Base-by-base conservation (phyloP, 2,329 filamentous ascomycete species). In the Eutypella sp. region DNA sequence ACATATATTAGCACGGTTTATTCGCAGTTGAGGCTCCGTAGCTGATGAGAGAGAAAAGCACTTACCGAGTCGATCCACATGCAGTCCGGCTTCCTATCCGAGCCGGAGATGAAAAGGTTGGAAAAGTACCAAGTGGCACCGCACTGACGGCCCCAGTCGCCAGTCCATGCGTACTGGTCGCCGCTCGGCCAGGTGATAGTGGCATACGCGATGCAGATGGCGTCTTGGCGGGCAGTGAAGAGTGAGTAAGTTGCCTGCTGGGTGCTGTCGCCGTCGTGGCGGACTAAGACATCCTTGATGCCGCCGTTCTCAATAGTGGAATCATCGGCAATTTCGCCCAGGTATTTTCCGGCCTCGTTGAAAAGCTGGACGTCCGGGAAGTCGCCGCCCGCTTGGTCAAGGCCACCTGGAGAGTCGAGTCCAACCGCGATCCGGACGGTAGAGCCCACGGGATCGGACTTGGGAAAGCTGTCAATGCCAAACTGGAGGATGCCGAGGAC, bases 351-450 rank as follows among this genome's bases (percentile, higher is more conserved):
- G 2, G 40, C 53, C 41, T 61, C 56, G 24, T 61, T 56, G 48
- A 51, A 62, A 6, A 59, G 48, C 1, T 57, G 56, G n/a, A 62
- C 41, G 20, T 61, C 58, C 6, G 58, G 58, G 6, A 60, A 41
- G 19, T 57, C 47, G 7, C 59, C 60, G 4, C 58, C 59, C 4
- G 55, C 52, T 20, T 54, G 47, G 33, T 39, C 41, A 11, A 58
- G 55, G 4, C 54, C 52, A 3, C 44, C 51, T 0, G 27, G 13
- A 5, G 45, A 47, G 38, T 59, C 58, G 15, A 59, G 52, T 3
- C 55, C 54, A 2, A 57, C 54, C 0, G 52, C 53, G 16, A 56
- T 20, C 20, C 53, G 37, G 13, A 58, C 38, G 5, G 40, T 49
- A 1, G 56, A 56, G 10, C 48, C 47, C n/a, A 48, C 48, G 7